Base-by-base conservation (phyloP, 2,329 filamentous ascomycete species). In the Beauveria sp. region DNA sequence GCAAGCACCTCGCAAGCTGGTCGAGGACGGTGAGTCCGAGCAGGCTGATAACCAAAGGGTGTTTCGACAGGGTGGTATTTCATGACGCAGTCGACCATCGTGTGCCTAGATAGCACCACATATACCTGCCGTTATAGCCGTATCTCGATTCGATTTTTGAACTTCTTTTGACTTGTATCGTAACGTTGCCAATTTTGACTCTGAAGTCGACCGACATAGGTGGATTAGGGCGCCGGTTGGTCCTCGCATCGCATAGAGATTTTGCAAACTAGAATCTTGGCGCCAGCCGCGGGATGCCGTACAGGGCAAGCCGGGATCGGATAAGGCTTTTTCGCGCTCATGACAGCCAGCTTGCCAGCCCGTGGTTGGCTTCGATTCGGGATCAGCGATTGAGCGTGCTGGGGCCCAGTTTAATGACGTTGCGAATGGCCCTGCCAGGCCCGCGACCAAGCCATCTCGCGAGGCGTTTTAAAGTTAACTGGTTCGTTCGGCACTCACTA, bases 331-430 rank as follows among this genome's bases (percentile, higher is more conserved):
- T 44, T 18, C 12, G 37, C 16, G 37, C 20, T 22, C 16, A 16
- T 18, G 14, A 43, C 34, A 43, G 20, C 14, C 34, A 30, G 34
- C 30, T 4, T 14, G 20, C 14, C 34, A 30, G 34, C 30, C 8
- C 20, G 24, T 55, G 20, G 52, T 44, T 55, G 24, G 40, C 22
- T 14, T 22, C 37, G 37, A 44, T 30, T 30, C 24, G 8, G 43
- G 5, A 52, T 44, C 18, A 44, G 41, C 24, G 51, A 55, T 46
- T n/a, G 22, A 4, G 26, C 7, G 8, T 8, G 16, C 28, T 4
- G 7, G 18, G 37, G 20, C 44, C 53, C 59, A 61, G 47, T 56
- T 61, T 55, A 56, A 61, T 61, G 59, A 61, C 59, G 59, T 56
- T 37, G 5, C 6, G 34, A 16, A 37, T 5, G 34, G 34, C 34